phyloP scores from a whole-genome alignment of 495 filamentous ascomycete genomes.

The Daldinia concentrica region DNA sequence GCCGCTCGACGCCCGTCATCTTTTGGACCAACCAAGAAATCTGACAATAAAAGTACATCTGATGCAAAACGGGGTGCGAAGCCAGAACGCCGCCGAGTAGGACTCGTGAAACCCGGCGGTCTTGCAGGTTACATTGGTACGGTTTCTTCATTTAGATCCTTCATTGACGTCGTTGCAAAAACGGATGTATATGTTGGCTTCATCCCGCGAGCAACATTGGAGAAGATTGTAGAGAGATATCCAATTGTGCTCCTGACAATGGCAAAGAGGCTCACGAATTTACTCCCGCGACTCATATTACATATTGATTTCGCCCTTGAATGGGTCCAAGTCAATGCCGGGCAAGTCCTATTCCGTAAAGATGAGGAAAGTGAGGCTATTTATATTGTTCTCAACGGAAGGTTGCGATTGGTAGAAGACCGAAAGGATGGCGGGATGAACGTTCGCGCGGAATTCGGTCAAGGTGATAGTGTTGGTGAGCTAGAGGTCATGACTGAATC shows the following conservation, averaged over 20 bases:
- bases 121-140: slow-evolving; percentile 94
- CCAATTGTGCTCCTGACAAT: slow-evolving; percentile 92
- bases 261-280: slow-evolving; percentile 89
- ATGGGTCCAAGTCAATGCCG: slow-evolving; percentile 95
- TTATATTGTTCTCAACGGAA: slow-evolving; percentile 95
- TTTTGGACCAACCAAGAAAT: slow-evolving; percentile 28
- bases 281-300: slow-evolving; percentile 89
- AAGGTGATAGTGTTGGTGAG: slow-evolving; percentile 97
- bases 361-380: slow-evolving; percentile 97
- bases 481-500: slow-evolving; percentile 97
- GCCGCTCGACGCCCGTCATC: slow-evolving; percentile 33
- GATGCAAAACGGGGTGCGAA: slow-evolving; percentile 35
- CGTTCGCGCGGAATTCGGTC: slow-evolving; percentile 91
- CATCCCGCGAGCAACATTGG: slow-evolving; percentile 83
- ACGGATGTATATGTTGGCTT: slow-evolving; percentile 99
- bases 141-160: slow-evolving; percentile 92
- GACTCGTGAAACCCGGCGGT: slow-evolving; percentile 92
- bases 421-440: slow-evolving; percentile 81
- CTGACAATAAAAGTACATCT: slow-evolving; percentile 17
- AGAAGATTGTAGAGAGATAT: slow-evolving; percentile 90
- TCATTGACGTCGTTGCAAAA: slow-evolving; percentile 95
- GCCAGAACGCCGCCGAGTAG: slow-evolving; percentile 69
- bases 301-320: slow-evolving; percentile 98
- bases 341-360: slow-evolving; percentile 93
- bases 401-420: slow-evolving; percentile 82